Base-by-base conservation (phyloP, 306 rosid genomes). In the Casuarina cunninghamiana region DNA sequence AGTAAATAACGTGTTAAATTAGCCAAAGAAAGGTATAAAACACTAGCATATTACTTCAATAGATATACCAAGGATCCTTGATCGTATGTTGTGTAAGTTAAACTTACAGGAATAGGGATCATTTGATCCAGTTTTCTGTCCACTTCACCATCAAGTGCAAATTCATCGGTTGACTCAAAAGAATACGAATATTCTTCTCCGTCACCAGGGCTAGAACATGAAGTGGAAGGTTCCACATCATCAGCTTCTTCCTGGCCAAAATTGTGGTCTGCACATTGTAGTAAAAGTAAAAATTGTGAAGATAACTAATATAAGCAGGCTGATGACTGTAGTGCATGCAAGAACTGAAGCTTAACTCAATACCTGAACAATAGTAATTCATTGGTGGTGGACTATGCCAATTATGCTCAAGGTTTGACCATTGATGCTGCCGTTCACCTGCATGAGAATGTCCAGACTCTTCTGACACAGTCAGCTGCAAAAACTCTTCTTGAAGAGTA, bases 401-500 rank as follows among this genome's bases (percentile, higher is more conserved):
- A 85, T 80, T 78, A 82, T 84, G 78, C 49, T 79, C 75, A 57
- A 84, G 78, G 67, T 70, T 73, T 78, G 93, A 75, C 15, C 79
- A 77, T 79, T 79, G 90, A 73, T 77, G 79, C 39, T 73, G 86
- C 13, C 84, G 87, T 69, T 85, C 90, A 74, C 86, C 81, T 73
- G 80, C 81, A 70, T 79, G 82, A 12, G 86, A 76, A 78, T 79
- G 78, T 69, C 80, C 71, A 43, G 95, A 84, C 77, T 75, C 7
- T 63, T 93, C 97, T 16, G 77, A 77, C 48, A 90, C 63, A 4
- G 85, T 84, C 65, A 91, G 84, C 57, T 58, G 88, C 10, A 90
- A 81, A 84, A 86, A 91, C 78, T 91, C 92, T 80, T 94, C 94
- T 84, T 91, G 98, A 68, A 94, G 96, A 38, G 90, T 79, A 39